Evolutionary conservation across 108 stramenopile species (phyloP), one percentile per base, ranked within the genome.

Genomic region (Skeletonema potamos): DNA sequence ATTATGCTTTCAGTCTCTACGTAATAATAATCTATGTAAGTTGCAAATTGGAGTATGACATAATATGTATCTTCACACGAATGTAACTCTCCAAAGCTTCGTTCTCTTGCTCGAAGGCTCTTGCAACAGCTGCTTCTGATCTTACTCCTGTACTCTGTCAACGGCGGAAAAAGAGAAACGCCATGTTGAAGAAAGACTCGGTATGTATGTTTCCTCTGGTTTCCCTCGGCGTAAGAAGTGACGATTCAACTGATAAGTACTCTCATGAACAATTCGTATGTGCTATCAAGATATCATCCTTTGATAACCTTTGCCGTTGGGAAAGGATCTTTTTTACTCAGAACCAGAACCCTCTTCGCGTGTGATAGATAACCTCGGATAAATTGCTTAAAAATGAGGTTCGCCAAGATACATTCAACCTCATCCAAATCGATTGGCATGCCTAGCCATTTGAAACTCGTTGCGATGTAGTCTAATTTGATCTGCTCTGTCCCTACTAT

Each of bases 401-500:
- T 98, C n/a, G 96, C 93, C 65, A 98, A 70, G 44, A 98, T 89
- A 69, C 98, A 98, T 69, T 98, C 97, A 7, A 97, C 83, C 87
- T 97, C 96, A 64, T 97, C 98, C 57, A 97, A 67, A 84, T 97
- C 95, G 46, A 89, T 96, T 10, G 87, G 85, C 86, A 90, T 89
- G 8, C 93, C 89, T 39, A 95, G 75, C 87, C 86, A 87, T 18
- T 90, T 82, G 65, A 96, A 85, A 26, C 86, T 82, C 28, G 79
- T 83, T 32, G 84, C 83, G 37, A 96, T 82, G 27, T 88, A 58
- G 0, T 77, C 65, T 33, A 96, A 63, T 17, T 84, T 80, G 54
- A 96, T 85, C 60, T 96, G 92, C 27, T 81, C 83, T 18, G 83
- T 89, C 0, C 84, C 89, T 17, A 88, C 26, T 9, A 97, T 77